Percentiles rank a stretch among this genome's conserved stretches.
Conservation (phyloP, 208 protist species). For the Crithidia thermophila region DNA sequence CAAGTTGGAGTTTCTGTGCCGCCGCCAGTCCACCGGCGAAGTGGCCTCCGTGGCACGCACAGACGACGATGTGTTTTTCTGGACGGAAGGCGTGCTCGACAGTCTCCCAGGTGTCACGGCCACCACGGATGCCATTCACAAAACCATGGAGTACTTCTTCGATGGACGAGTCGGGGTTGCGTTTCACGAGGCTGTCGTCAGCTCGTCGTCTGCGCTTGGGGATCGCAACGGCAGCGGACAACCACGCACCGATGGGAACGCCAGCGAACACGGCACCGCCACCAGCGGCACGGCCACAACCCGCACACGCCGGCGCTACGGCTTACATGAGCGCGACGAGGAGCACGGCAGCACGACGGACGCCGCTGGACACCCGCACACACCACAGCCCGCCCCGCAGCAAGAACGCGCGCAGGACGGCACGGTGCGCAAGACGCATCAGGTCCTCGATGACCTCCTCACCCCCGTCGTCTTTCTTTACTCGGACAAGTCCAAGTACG, state of each 20-base stretch:
- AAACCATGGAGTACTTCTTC: conserved; percentile 47
- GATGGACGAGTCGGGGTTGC: conserved; percentile 21
- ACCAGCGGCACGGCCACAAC: background rate
- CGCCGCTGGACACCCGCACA: background rate
- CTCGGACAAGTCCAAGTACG: conserved; percentile 26
- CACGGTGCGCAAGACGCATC: conserved; percentile 1
- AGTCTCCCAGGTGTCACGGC: conserved; percentile 44
- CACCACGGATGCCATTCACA: conserved; percentile 28
- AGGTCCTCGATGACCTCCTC: conserved; percentile 32
- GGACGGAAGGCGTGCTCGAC: conserved; percentile 47
- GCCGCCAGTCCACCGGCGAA: conserved; percentile 12
- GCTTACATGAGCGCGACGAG: background rate
- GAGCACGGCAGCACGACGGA: background rate
- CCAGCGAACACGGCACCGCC: background rate
- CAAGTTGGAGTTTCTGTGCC: conserved; percentile 34
- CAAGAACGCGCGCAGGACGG: conserved; percentile 3
- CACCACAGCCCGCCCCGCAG: background rate
- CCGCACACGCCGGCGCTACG: background rate
- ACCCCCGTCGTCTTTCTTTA: conserved; percentile 59
- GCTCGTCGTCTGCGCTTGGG: too few relatives aligned
- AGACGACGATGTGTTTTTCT: conserved; percentile 33
- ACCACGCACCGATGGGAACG: conserved; percentile 1
- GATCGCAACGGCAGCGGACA: too few relatives aligned
- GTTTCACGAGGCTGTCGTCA: conserved; percentile 4
- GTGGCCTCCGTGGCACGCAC: conserved; percentile 27